Conservation (phyloP, 2,329 filamentous ascomycete genomes). For the Aspergillus thermomutatus region DNA sequence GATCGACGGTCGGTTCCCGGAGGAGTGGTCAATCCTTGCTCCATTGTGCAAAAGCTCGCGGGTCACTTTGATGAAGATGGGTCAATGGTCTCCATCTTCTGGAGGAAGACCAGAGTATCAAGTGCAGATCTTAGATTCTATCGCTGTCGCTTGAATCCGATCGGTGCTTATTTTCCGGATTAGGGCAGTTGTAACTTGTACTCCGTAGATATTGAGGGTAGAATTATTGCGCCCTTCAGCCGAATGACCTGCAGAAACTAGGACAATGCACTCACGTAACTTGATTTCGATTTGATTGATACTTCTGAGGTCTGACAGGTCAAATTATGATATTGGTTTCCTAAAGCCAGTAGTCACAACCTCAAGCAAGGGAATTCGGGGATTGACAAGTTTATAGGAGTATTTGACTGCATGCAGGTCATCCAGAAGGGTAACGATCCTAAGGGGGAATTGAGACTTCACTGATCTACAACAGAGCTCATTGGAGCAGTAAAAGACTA, state of each 20-base stretch:
- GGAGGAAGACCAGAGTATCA: background rate
- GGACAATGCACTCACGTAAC: background rate
- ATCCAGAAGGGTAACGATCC: background rate
- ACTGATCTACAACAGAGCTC: background rate
- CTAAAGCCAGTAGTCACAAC: background rate
- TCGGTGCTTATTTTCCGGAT: background rate
- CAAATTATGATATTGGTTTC: background rate
- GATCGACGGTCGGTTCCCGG: background rate
- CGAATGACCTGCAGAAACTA: background rate
- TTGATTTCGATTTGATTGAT: background rate
- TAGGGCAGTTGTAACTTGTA: background rate
- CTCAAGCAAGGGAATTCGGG: background rate
- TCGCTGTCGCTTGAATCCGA: background rate
- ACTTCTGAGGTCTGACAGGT: background rate
- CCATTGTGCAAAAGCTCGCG: background rate
- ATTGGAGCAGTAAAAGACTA: background rate
- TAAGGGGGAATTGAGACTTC: background rate
- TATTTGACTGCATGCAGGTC: background rate
- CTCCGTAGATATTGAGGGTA: too few species aligned
- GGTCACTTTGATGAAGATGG: background rate
- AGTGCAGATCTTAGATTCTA: background rate
- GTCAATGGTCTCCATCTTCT: background rate
- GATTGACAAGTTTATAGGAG: background rate
- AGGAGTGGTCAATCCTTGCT: background rate
- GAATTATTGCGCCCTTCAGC: background rate